Evolutionary conservation across 2,329 filamentous ascomycete genomes (phyloP).

Genomic region (Escovopsis sp.): DNA sequence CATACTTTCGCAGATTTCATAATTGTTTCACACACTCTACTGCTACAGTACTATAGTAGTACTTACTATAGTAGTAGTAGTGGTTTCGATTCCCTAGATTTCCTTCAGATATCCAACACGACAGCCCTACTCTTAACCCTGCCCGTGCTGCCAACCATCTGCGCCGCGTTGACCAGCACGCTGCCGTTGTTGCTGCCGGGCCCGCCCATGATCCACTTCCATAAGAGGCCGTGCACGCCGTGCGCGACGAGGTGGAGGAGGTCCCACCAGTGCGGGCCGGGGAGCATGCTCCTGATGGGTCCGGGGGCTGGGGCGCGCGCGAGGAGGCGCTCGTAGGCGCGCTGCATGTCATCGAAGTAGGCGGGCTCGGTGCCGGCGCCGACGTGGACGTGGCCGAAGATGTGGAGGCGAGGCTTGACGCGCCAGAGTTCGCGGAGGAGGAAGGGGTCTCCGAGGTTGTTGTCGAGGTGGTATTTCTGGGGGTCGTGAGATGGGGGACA

Average conservation of each 20-base stretch:
- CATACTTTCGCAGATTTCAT: too few relatives aligned
- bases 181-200: constrained; percentile 33
- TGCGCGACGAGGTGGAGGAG: constrained; percentile 28
- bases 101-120: constrained; percentile 17
- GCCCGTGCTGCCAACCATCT: constrained; percentile 38
- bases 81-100: not conserved
- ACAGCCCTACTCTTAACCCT: constrained; percentile 26
- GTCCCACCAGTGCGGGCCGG: constrained; percentile 30
- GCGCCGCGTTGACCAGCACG: constrained; percentile 41
- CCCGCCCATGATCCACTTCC: constrained; percentile 42
- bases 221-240: constrained; percentile 32
- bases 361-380: constrained; percentile 54
- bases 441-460: constrained; percentile 53
- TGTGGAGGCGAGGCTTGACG: constrained; percentile 57
- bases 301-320: constrained; percentile 24
- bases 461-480: constrained; percentile 51
- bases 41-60: too few relatives aligned
- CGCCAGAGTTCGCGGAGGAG: constrained; percentile 60
- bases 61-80: too few relatives aligned
- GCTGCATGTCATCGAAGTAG: constrained; percentile 62
- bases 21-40: too few relatives aligned
- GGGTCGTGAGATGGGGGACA: constrained; percentile 1
- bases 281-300: constrained; percentile 29
- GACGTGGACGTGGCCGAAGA: constrained; percentile 77
- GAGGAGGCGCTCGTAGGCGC: constrained; percentile 52